Conservation (phyloP, 164 flowering plant species). For the Liriodendron chinense region DNA sequence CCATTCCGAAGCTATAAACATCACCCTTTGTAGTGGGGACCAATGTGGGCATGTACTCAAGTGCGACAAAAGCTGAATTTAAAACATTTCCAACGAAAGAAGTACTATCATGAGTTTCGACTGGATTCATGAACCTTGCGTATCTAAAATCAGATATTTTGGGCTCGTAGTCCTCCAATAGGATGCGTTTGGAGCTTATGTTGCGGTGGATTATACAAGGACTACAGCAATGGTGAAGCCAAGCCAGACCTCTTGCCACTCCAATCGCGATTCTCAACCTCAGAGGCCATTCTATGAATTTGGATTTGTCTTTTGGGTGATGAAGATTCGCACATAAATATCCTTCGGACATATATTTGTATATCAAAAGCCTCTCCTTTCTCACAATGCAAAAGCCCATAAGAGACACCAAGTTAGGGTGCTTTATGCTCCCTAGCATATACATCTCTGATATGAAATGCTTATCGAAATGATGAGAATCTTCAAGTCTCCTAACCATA, state of each 20-base stretch:
- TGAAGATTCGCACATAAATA: conserved; percentile 25
- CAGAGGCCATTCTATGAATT: conserved; percentile 19
- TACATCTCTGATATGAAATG: conserved; percentile 23
- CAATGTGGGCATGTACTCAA: conserved; percentile 15
- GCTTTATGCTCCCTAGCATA: conserved; percentile 18
- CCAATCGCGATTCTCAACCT: conserved; percentile 23
- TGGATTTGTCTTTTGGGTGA: conserved; percentile 2
- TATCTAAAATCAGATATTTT: conserved; percentile 24
- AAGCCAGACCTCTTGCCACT: conserved; percentile 25
- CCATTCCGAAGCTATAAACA: conserved; percentile 26
- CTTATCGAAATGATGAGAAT: conserved; percentile 21
- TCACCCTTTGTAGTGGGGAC: conserved; percentile 25
- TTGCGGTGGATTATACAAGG: conserved; percentile 20
- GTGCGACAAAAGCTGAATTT: conserved; percentile 19
- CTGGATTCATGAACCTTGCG: conserved; percentile 22
- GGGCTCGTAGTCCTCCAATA: conserved; percentile 24
- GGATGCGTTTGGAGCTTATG: conserved; percentile 24
- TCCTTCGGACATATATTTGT: conserved; percentile 32
- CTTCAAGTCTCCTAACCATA: conserved; percentile 21
- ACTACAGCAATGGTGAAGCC: conserved; percentile 28
- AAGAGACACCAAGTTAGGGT: conserved; percentile 22
- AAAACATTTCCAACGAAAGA: conserved; percentile 18
- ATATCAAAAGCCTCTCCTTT: conserved; percentile 37
- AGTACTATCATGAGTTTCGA: conserved; percentile 17
- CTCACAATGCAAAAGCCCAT: conserved; percentile 34